A percentile compares a stretch with the other conserved stretches of the same genome.
Evolutionary conservation across 768 basidiomycete genomes (phyloP).

Genomic region (Lentinula guzmanii): DNA sequence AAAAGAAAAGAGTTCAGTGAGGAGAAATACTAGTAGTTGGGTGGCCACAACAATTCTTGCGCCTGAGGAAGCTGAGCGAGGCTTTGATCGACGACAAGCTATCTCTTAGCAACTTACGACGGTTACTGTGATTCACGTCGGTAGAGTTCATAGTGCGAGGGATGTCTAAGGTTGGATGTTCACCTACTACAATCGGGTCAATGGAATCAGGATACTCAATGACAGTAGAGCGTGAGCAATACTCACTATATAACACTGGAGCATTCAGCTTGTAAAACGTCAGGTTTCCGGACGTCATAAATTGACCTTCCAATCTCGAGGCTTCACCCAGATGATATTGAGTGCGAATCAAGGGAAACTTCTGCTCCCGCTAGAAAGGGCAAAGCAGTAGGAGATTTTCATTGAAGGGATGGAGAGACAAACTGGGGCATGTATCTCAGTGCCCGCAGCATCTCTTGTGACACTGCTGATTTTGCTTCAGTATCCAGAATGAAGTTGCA

Average conservation of each 20-base stretch:
- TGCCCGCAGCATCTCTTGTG: conserved; percentile 12
- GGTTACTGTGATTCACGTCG: not conserved
- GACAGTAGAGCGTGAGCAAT: too few relatives aligned
- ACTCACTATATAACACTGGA: conserved; percentile 18
- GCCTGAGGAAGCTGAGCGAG: not conserved
- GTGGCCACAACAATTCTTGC: not conserved
- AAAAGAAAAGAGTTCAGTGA: too few relatives aligned
- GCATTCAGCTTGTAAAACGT: conserved; percentile 16
- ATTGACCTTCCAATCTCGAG: conserved; percentile 13
- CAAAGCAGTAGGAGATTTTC: not conserved
- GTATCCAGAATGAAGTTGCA: conserved; percentile 22
- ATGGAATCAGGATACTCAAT: too few relatives aligned
- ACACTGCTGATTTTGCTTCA: conserved; percentile 13
- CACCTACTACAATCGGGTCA: not conserved
- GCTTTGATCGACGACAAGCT: not conserved
- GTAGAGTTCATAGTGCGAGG: not conserved
- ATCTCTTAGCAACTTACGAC: not conserved
- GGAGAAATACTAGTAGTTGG: not conserved
- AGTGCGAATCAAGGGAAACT: conserved; percentile 13
- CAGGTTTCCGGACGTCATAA: conserved; percentile 18
- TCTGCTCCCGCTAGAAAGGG: conserved; percentile 14
- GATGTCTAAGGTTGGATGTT: not conserved
- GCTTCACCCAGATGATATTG: conserved; percentile 16
- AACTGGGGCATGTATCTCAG: conserved; percentile 11
- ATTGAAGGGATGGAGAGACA: not conserved